phyloP scores from a whole-genome alignment of 805 yeast genomes.

The Kluyveromyces lactis region DNA sequence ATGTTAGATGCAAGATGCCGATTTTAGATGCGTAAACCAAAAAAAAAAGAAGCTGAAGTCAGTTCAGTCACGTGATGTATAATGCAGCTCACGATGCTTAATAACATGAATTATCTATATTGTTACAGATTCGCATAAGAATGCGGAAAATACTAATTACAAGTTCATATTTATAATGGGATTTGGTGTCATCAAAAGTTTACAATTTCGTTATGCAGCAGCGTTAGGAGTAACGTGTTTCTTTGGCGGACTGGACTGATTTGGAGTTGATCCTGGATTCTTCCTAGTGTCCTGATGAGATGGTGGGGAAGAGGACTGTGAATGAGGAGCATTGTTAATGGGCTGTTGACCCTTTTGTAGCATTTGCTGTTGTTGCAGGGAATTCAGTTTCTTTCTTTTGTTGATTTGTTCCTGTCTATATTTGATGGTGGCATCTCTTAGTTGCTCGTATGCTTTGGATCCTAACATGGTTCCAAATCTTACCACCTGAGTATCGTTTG shows the following conservation, averaged over 20 bases:
- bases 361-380: constrained; percentile 2
- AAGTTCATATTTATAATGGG: background rate
- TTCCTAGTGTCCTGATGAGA: background rate
- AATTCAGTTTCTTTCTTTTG: constrained; percentile 4
- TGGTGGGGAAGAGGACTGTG: background rate
- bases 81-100: background rate
- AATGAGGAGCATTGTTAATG: background rate
- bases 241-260: constrained; percentile 1
- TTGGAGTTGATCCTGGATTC: background rate
- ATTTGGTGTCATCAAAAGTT: background rate
- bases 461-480: constrained; percentile 88
- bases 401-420: constrained; percentile 48
- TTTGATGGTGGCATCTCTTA: constrained; percentile 60
- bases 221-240: constrained; percentile 1
- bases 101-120: background rate
- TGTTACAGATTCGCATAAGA: constrained; percentile 2
- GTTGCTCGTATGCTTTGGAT: constrained; percentile 74
- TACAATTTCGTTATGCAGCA: background rate
- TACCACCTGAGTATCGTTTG: constrained; percentile 80
- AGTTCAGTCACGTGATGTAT: background rate
- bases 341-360: constrained; percentile 13
- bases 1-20: too few relatives aligned
- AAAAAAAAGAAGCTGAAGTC: too few relatives aligned
- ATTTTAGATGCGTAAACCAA: too few relatives aligned
- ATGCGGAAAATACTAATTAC: constrained; percentile 1